Conservation (phyloP, 1,284 basidiomycete species). For the Boletus albobrunnescens region DNA sequence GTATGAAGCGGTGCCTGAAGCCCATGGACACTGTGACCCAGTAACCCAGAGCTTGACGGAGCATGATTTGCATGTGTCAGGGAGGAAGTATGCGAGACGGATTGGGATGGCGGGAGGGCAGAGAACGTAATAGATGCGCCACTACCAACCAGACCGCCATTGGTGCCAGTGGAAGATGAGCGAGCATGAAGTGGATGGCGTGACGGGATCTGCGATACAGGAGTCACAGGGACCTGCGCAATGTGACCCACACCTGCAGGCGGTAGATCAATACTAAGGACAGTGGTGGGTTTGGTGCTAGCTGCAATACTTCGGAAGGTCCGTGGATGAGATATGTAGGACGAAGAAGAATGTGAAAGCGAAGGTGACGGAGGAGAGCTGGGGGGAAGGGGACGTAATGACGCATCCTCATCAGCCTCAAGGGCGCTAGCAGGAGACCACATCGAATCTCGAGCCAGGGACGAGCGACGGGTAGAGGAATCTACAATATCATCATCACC, state of each 20-base stretch:
- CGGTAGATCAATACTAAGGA: constrained; percentile 81
- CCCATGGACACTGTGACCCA: constrained; percentile 26
- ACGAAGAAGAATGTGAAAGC: constrained; percentile 73
- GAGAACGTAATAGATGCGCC: constrained; percentile 69
- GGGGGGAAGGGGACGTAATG: constrained; percentile 80
- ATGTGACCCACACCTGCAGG: constrained; percentile 84
- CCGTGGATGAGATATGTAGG: constrained; percentile 73
- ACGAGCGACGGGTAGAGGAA: constrained; percentile 48
- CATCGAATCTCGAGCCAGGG: constrained; percentile 59
- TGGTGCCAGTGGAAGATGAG: constrained; percentile 52
- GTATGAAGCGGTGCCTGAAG: constrained; percentile 85
- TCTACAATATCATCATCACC: constrained; percentile 44
- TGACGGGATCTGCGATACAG: constrained; percentile 40
- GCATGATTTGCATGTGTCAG: constrained; percentile 34
- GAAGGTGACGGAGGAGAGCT: constrained; percentile 81
- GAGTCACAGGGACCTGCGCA: constrained; percentile 73
- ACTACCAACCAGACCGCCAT: constrained; percentile 39
- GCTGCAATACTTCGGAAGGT: constrained; percentile 80
- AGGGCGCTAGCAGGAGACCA: constrained; percentile 71
- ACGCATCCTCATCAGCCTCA: constrained; percentile 88
- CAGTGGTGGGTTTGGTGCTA: constrained; percentile 92
- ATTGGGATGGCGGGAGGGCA: constrained; percentile 51
- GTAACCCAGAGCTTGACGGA: constrained; percentile 23
- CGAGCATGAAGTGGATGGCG: constrained; percentile 56
- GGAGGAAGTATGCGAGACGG: constrained; percentile 45